phyloP scores from a whole-genome alignment of 1,139 yeast species.

The Sugiyamaella castrensis region DNA sequence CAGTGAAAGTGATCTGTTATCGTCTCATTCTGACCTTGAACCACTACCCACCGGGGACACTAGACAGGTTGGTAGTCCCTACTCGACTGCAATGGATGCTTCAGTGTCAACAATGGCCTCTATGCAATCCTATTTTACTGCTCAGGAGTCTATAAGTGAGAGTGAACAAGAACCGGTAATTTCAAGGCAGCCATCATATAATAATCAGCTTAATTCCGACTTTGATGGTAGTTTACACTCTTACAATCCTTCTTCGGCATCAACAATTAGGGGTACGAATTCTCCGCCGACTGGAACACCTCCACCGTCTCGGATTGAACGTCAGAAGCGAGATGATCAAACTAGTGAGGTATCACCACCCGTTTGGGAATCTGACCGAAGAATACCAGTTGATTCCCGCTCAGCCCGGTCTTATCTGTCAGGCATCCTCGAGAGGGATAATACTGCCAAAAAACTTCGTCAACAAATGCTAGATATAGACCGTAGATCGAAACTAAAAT shows the following conservation, averaged over 20 bases:
- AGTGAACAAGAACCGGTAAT: too few species aligned
- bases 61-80: neutral
- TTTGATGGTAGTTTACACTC: neutral
- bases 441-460: neutral
- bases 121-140: conserved; percentile 11
- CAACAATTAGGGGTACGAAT: neutral
- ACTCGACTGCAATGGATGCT: conserved; percentile 1
- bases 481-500: too few species aligned
- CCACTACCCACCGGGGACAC: neutral
- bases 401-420: conserved; percentile 18
- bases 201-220: too few species aligned
- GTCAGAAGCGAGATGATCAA: too few species aligned
- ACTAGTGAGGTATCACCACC: neutral
- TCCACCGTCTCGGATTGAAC: neutral
- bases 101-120: conserved; percentile 10
- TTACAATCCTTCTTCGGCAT: conserved; percentile 3
- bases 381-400: neutral
- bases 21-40: neutral
- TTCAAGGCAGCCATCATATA: too few species aligned
- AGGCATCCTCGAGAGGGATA: conserved; percentile 16
- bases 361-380: too few species aligned
- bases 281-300: neutral
- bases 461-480: neutral
- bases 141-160: conserved; percentile 4
- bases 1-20: neutral